A percentile compares a stretch with the other conserved stretches of the same genome.
Conservation (phyloP, 257 asterid species). For the Solanum verrucosum region DNA sequence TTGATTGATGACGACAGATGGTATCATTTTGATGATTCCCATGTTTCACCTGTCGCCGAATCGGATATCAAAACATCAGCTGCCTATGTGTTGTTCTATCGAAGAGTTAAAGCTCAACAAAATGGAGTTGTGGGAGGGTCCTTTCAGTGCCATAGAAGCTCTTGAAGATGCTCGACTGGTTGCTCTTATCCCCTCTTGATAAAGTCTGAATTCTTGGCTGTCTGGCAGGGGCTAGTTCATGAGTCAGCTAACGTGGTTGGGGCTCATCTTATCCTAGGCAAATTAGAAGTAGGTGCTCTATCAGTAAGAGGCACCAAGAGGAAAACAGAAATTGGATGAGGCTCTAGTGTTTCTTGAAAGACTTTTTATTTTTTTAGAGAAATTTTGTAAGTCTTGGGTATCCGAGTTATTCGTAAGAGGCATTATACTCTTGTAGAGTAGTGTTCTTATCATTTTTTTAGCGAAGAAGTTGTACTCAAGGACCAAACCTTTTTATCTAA, state of each 20-base stretch:
- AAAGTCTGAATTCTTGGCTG: background rate
- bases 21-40: slow-evolving; percentile 89
- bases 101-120: slow-evolving; percentile 38
- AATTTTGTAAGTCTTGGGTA: background rate
- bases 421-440: background rate
- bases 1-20: slow-evolving; percentile 59
- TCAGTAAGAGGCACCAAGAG: background rate
- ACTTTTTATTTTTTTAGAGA: background rate
- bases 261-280: background rate
- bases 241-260: background rate
- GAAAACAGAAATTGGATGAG: background rate
- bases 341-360: background rate
- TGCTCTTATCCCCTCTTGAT: background rate
- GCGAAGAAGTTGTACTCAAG: background rate
- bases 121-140: slow-evolving; percentile 36
- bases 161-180: slow-evolving; percentile 7
- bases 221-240: background rate
- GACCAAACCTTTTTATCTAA: background rate
- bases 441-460: background rate
- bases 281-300: background rate
- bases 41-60: slow-evolving; percentile 61
- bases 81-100: slow-evolving; percentile 89
- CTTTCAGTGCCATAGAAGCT: slow-evolving; percentile 19
- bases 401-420: background rate
- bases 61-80: slow-evolving; percentile 80